These are phyloP conservation scores for Aureobasidium melanogenum DNA, from an alignment of 2,329 filamentous ascomycete genomes.

Conservation along the genomic window DNA sequence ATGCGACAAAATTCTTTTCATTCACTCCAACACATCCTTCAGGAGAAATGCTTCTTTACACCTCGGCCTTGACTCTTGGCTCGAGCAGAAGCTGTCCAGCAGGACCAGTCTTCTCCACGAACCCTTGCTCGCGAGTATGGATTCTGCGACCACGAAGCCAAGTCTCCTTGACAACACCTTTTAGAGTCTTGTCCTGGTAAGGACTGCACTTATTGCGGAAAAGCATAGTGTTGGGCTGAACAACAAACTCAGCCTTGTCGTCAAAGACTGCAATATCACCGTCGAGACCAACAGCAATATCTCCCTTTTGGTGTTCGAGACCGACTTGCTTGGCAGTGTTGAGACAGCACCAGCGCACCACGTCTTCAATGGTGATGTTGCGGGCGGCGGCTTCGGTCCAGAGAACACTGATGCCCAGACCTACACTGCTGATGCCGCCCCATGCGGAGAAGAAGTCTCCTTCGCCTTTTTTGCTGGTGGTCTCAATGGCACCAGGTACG, in stretches of 20 bases:
- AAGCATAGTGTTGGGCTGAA: constrained; percentile 66
- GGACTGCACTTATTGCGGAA: constrained; percentile 91
- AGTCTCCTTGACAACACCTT: constrained; percentile 72
- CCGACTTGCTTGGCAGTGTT: constrained; percentile 88
- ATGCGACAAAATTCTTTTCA: background rate
- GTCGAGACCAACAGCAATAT: constrained; percentile 70
- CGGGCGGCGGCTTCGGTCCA: constrained; percentile 60
- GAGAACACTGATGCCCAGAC: constrained; percentile 82
- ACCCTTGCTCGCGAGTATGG: constrained; percentile 59
- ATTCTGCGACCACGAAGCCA: constrained; percentile 71
- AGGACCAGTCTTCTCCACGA: constrained; percentile 50
- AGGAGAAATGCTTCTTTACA: background rate
- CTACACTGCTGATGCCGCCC: constrained; percentile 93
- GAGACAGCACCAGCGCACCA: constrained; percentile 75
- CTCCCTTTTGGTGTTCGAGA: constrained; percentile 71
- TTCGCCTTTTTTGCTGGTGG: constrained; percentile 30
- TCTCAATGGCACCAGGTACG: constrained; percentile 41
- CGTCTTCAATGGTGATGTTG: constrained; percentile 58
- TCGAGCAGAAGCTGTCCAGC: constrained; percentile 44
- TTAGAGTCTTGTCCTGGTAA: constrained; percentile 73
- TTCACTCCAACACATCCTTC: background rate
- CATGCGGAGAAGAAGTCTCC: constrained; percentile 95
- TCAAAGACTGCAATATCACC: constrained; percentile 91
- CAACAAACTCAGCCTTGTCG: constrained; percentile 67
- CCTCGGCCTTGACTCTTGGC: constrained; percentile 16